phyloP scores from a whole-genome alignment of 768 basidiomycete species.

The Heimioporus sp. region DNA sequence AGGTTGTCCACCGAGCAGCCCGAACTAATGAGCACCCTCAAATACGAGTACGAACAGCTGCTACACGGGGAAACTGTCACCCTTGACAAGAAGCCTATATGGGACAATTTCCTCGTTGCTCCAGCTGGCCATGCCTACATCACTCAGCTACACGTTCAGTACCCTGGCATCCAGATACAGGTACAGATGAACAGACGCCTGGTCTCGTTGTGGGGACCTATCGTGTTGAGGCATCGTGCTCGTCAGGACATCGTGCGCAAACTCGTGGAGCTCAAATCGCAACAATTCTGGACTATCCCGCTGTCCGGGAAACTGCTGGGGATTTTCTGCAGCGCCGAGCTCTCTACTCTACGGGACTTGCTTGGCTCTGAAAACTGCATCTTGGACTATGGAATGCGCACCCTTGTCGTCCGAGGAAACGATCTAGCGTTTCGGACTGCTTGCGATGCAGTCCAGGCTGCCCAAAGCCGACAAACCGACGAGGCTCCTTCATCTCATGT shows the following conservation, averaged over 20 bases:
- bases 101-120: conserved; percentile 62
- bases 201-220: conserved; percentile 56
- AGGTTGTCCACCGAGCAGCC: conserved; percentile 50
- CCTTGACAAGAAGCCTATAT: conserved; percentile 50
- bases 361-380: conserved; percentile 58
- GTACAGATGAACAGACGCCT: conserved; percentile 39
- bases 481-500: conserved; percentile 15
- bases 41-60: conserved; percentile 58
- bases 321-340: conserved; percentile 45
- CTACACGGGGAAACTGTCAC: conserved; percentile 59
- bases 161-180: conserved; percentile 44
- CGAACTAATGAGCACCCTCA: conserved; percentile 52
- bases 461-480: conserved; percentile 32
- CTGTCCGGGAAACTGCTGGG: conserved; percentile 47
- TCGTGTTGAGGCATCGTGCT: conserved; percentile 38
- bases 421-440: conserved; percentile 33
- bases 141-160: conserved; percentile 36
- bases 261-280: conserved; percentile 41
- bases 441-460: conserved; percentile 42
- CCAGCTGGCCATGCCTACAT: conserved; percentile 45
- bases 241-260: conserved; percentile 47
- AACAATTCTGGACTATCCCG: conserved; percentile 42
- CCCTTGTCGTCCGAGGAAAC: conserved; percentile 57
- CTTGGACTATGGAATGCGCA: conserved; percentile 42
- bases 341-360: conserved; percentile 43